Evolutionary conservation across 1,284 basidiomycete genomes (phyloP).

Genomic region (Caloboletus firmus): DNA sequence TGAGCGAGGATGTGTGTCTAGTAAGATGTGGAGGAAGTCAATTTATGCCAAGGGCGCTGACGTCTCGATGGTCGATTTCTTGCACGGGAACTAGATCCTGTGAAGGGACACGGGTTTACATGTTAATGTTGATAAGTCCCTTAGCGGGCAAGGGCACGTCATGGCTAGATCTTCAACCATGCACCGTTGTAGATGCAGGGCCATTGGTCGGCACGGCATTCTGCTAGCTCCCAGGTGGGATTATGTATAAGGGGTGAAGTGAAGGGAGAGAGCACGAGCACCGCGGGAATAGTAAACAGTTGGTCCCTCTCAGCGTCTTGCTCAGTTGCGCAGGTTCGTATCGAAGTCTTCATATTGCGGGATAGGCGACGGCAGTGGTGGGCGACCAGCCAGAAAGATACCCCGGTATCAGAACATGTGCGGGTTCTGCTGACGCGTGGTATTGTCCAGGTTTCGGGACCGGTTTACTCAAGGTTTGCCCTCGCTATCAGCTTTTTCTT

Average conservation of each 20-base stretch:
- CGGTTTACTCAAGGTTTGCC: no score
- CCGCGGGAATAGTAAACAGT: conserved; percentile 31
- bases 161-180: no score
- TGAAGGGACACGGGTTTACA: no score
- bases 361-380: conserved; percentile 28
- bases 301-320: conserved; percentile 26
- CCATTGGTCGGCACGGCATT: no score
- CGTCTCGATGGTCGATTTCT: neutral
- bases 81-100: neutral
- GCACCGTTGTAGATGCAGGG: neutral
- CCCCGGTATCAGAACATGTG: no score
- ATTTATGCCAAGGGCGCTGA: neutral
- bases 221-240: conserved; percentile 2
- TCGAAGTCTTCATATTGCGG: conserved; percentile 24
- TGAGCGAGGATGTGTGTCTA: neutral
- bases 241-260: conserved; percentile 20
- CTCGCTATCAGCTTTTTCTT: no score
- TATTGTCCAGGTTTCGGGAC: no score
- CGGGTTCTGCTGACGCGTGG: no score
- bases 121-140: no score
- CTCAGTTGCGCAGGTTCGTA: conserved; percentile 17
- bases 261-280: conserved; percentile 22
- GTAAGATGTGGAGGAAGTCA: neutral
- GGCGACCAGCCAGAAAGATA: conserved; percentile 19
- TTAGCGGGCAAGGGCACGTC: no score